Conservation (phyloP, 192 early-diverging fungal genomes). For the Mortierella hygrophila region DNA sequence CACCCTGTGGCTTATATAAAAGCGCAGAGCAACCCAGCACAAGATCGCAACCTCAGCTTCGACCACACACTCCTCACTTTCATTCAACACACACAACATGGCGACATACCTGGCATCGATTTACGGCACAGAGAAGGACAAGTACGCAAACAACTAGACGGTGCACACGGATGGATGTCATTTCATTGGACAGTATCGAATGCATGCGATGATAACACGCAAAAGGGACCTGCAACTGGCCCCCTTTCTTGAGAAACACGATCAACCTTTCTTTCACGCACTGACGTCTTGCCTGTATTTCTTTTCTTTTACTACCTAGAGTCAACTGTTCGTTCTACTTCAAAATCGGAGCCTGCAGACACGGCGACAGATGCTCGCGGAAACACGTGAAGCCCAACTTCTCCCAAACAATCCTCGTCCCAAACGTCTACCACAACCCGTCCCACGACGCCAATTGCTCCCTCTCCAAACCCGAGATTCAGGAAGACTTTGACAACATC, state of each 20-base stretch:
- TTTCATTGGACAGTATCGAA: not conserved
- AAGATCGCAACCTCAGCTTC: not conserved
- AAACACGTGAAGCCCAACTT: constrained; percentile 98
- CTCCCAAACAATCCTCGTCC: constrained; percentile 93
- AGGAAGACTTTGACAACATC: constrained; percentile 95
- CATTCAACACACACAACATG: constrained; percentile 56
- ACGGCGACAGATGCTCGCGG: constrained; percentile 96
- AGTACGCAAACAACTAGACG: constrained; percentile 61
- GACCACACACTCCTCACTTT: not conserved
- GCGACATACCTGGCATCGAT: constrained; percentile 89
- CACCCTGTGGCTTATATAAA: not conserved
- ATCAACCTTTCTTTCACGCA: not conserved
- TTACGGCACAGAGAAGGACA: constrained; percentile 99
- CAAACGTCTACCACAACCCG: constrained; percentile 97
- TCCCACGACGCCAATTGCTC: constrained; percentile 75
- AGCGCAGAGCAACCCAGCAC: not conserved
- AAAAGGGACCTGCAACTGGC: not conserved
- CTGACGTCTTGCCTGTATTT: not conserved
- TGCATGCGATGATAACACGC: not conserved
- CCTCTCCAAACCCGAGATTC: constrained; percentile 76
- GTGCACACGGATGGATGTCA: not conserved
- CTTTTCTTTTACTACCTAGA: constrained; percentile 43
- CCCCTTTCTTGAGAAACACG: not conserved
- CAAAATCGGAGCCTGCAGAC: constrained; percentile 99
- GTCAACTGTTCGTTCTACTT: constrained; percentile 99